These are phyloP conservation scores for Barnettozyma hawaiiensis DNA, from an alignment of 1,139 yeast genomes.

Conservation along the genomic window DNA sequence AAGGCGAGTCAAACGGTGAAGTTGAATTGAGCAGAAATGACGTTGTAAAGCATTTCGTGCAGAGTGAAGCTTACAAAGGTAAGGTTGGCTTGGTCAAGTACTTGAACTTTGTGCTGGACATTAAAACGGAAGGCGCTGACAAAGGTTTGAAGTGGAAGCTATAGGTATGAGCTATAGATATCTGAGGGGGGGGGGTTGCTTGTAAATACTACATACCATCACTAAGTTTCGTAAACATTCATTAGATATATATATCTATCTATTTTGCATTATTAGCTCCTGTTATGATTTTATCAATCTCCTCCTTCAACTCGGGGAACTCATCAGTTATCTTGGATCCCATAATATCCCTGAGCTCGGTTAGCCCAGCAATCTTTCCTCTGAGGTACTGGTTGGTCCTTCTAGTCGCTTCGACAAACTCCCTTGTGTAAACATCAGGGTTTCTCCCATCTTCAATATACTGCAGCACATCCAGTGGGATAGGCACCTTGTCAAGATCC, in stretches of 20 bases:
- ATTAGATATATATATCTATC: background rate
- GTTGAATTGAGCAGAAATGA: conserved; percentile 13
- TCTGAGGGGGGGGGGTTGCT: background rate
- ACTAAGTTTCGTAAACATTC: background rate
- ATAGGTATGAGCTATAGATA: conserved; percentile 4
- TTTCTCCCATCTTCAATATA: conserved; percentile 94
- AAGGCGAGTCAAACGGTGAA: conserved; percentile 8
- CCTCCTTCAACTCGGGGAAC: conserved; percentile 63
- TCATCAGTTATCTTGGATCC: conserved; percentile 66
- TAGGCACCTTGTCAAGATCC: conserved; percentile 37
- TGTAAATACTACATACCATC: background rate
- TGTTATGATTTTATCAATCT: conserved; percentile 45
- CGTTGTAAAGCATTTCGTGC: conserved; percentile 17
- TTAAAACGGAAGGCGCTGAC: conserved; percentile 12
- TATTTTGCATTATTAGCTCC: conserved; percentile 31
- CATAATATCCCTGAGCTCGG: conserved; percentile 52
- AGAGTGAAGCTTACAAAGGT: conserved; percentile 14
- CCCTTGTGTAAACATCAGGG: conserved; percentile 95
- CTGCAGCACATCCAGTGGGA: conserved; percentile 73
- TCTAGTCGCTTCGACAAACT: conserved; percentile 87
- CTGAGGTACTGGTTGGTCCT: conserved; percentile 82
- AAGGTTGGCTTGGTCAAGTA: conserved; percentile 22
- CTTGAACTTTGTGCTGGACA: conserved; percentile 16
- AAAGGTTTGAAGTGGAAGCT: conserved; percentile 19
- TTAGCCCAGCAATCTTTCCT: conserved; percentile 70